Evolutionary conservation across 148 eudicot genomes (phyloP), one percentile per base, ranked within the genome.

Genomic region (Amaranthus palmeri): DNA sequence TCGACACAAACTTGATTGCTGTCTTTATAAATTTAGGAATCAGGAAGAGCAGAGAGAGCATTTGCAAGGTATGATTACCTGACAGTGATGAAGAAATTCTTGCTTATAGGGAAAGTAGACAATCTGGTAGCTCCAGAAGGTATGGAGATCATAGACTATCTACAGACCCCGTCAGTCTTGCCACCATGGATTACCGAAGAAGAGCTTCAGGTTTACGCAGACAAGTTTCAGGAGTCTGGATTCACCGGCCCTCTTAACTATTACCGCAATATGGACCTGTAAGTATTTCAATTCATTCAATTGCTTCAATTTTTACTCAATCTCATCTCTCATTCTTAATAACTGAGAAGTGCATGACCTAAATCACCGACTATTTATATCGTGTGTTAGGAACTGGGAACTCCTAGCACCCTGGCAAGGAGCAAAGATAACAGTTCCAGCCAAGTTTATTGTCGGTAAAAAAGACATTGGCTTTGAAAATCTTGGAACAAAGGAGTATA

Each of bases 101-200:
- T 86, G 60, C 77, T 85, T 43, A 72, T 83, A 14, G 80, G 76
- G 59, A 82, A 69, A 72, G 69, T 77, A 7, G 85, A 81, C 73
- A 74, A 11, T 61, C 72, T 77, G 47, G 65, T 83, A 47, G 81
- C 91, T 12, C 91, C 91, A 8, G 75, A 82, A 3, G 88, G 85
- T 17, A 76, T 83, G 84, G 88, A 87, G 78, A 79, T 87, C 10
- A 79, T 87, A 14, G 86, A 85, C 61, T 83, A 48, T 59, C 80
- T 87, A 41, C 81, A 83, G 74, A 85, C 86, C 11, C 85, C 87
- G 4, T 77, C 84, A 3, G 17, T 65, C 3, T 63, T 87, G 68
- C 88, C 91, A 11, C 49, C 83, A 43, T 87, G 91, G 91, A 85
- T 87, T 59, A 76, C 85, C 41, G 85, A 81, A 78, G 88, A 86